phyloP scores from a whole-genome alignment of 1,284 basidiomycete species.

The Marasmius oreades region DNA sequence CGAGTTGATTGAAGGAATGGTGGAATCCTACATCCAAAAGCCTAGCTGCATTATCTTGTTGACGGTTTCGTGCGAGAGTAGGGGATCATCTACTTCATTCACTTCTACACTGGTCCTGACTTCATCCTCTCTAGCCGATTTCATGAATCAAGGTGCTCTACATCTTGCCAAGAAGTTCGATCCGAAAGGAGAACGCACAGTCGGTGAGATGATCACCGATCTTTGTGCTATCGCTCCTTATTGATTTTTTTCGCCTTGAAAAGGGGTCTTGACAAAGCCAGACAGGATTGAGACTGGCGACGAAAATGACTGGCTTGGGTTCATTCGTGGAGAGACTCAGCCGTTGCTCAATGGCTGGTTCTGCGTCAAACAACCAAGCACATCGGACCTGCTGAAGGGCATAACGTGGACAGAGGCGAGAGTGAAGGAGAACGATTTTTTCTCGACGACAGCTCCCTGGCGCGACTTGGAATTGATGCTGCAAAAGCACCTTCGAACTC shows the following conservation, averaged over 20 bases:
- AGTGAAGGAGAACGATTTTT: conserved; percentile 48
- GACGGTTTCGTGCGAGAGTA: conserved; percentile 52
- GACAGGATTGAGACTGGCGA: conserved; percentile 38
- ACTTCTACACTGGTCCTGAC: neutral
- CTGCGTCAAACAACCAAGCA: conserved; percentile 49
- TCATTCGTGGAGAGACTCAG: conserved; percentile 40
- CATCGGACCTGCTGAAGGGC: conserved; percentile 34
- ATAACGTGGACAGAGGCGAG: conserved; percentile 44
- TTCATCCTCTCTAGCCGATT: conserved; percentile 38
- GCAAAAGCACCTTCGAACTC: conserved; percentile 36
- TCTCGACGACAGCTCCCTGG: conserved; percentile 43
- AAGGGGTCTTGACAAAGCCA: conserved; percentile 61
- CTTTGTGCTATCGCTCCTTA: neutral
- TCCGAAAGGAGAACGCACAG: conserved; percentile 43
- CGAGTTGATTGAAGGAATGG: conserved; percentile 42
- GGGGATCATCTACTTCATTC: conserved; percentile 8
- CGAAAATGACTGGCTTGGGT: conserved; percentile 43
- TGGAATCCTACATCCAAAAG: conserved; percentile 39
- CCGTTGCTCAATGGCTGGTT: conserved; percentile 47
- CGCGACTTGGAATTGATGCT: conserved; percentile 27
- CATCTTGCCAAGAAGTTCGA: conserved; percentile 41
- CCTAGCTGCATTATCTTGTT: conserved; percentile 51
- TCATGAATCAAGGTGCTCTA: conserved; percentile 49
- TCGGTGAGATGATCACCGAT: conserved; percentile 42
- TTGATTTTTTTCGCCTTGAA: too few relatives aligned